Conservation (phyloP, 352 stramenopile species). For the Pythium volutum region DNA sequence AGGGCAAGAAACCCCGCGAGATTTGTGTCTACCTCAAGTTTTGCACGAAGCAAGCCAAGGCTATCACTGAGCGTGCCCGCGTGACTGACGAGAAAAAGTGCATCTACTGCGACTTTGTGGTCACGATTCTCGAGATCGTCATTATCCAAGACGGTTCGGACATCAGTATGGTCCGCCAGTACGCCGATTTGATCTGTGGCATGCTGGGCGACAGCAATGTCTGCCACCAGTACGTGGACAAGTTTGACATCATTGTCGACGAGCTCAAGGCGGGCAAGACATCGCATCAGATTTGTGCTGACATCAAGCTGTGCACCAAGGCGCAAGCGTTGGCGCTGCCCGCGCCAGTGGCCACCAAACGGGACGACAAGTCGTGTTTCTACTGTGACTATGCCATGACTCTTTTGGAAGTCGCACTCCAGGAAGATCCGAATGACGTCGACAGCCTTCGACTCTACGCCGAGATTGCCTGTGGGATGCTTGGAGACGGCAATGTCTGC, state of each 20-base stretch:
- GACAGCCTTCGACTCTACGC: constrained; percentile 56
- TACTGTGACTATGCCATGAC: constrained; percentile 69
- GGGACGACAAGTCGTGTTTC: constrained; percentile 38
- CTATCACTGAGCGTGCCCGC: background rate
- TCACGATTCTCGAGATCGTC: constrained; percentile 54
- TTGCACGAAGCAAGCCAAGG: constrained; percentile 22
- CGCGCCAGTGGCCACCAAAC: background rate
- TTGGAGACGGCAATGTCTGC: constrained; percentile 56
- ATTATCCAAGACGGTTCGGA: constrained; percentile 52
- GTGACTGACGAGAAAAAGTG: constrained; percentile 37
- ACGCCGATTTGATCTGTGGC: constrained; percentile 75
- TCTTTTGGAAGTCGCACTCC: constrained; percentile 51
- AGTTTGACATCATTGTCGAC: constrained; percentile 66
- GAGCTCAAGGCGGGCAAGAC: constrained; percentile 55
- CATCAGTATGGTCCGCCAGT: constrained; percentile 55
- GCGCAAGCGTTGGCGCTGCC: constrained; percentile 1
- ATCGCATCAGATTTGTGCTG: constrained; percentile 51
- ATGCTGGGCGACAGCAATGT: constrained; percentile 57
- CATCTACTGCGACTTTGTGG: constrained; percentile 66
- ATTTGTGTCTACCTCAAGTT: constrained; percentile 70
- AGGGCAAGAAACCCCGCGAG: constrained; percentile 49
- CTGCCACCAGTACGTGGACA: constrained; percentile 64
- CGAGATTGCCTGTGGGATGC: constrained; percentile 73
- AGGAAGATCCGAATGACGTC: constrained; percentile 58
- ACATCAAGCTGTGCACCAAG: constrained; percentile 46